Evolutionary conservation across 2,329 filamentous ascomycete genomes (phyloP), one percentile per base, ranked within the genome.

Genomic region (Mycosphaerella sp.): DNA sequence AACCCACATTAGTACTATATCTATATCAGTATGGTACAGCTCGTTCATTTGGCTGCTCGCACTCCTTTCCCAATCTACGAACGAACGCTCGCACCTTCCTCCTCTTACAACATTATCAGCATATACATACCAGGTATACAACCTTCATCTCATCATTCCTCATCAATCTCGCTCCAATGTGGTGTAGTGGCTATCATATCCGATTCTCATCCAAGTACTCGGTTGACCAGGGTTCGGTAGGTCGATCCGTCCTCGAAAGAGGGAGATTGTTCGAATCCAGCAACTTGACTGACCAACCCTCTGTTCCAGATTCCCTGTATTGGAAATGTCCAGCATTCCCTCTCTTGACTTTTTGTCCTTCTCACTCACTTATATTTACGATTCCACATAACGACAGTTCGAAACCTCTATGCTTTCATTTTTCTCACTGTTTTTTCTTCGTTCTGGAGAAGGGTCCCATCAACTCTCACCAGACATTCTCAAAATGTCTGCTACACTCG

Each of bases 401-500:
- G 21, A 21, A 21, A 1, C 4, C 21, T 21, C 39, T 13, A 3
- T 12, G 13, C 35, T 17, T 34, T 44, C 12, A 2, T 39, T 14
- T 5, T 39, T 30, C 25, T 42, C 13, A 14, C 39, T 9, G 2
- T 25, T 17, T 6, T 8, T 2, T 12, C n/a, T 27, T 13, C 37
- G 25, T 9, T 14, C 8, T 7, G n/a, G 9, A 39, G 6, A 18
- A 3, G 9, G 9, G 32, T 35, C 14, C 32, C 50, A 30, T 17
- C 41, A 34, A 16, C 42, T 9, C 17, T 41, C 36, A 10, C 41
- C 35, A 2, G 27, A 17, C 39, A 27, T 30, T 16, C 48, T 51
- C 42, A 63, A 59, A 14, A 66, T 60, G 13, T 51, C 45, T 13
- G 71, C 69, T 51, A 83, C 67, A 6, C 76, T 71, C 3, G 81